phyloP scores from a whole-genome alignment of 345 rosid genomes.

The Lepidium aucheri region DNA sequence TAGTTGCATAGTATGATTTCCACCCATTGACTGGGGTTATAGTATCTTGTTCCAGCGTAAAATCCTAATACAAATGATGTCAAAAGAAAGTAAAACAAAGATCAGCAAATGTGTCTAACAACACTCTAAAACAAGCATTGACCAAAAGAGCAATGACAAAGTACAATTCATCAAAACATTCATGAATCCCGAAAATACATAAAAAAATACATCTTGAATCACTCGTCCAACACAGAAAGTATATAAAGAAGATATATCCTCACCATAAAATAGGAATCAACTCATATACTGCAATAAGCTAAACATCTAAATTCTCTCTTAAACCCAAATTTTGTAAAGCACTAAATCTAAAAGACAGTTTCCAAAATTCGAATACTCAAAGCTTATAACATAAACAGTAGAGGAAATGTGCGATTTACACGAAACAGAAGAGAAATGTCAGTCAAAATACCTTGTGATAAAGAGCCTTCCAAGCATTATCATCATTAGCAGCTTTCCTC shows the following conservation, averaged over 20 bases:
- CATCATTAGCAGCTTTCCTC: conserved; percentile 98
- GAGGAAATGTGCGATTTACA: not conserved
- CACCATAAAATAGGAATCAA: not conserved
- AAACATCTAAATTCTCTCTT: not conserved
- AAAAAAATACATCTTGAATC: not conserved
- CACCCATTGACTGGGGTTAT: conserved; percentile 84
- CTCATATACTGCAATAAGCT: not conserved
- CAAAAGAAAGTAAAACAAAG: not conserved
- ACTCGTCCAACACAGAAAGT: not conserved
- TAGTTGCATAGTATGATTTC: conserved; percentile 95
- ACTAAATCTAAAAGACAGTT: not conserved
- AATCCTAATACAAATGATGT: conserved; percentile 48
- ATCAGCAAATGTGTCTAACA: conserved; percentile 1
- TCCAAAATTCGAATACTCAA: not conserved
- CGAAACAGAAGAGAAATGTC: not conserved
- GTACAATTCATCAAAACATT: not conserved
- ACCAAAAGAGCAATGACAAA: not conserved
- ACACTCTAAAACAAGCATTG: not conserved
- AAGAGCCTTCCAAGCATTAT: conserved; percentile 96
- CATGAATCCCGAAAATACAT: not conserved
- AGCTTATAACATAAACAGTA: not conserved
- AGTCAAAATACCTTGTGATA: conserved; percentile 66
- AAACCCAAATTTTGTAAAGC: not conserved
- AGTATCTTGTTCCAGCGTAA: conserved; percentile 79
- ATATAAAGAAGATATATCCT: not conserved